Base-by-base conservation (phyloP, 148 eudicot species). In the Cornus controversa region DNA sequence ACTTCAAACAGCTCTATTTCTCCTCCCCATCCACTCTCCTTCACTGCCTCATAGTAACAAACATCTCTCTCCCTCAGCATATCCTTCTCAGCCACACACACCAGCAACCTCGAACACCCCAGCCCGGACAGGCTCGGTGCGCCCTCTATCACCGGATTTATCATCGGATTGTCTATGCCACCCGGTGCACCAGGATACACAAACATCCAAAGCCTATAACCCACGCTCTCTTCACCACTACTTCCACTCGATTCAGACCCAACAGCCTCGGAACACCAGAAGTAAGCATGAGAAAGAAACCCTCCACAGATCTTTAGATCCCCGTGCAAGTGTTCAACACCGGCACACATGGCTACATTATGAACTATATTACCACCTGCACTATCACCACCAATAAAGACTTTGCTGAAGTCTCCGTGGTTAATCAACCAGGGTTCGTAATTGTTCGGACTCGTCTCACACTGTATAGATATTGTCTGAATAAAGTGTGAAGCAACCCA, bases 331-430 rank as follows among this genome's bases (percentile, higher is more conserved):
- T 63, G 34, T 6, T 87, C 75, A 5, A 5, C 26, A 5, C 85
- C 84, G 4, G 84, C 87, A 42, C 82, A 70, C 34, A 89, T 75
- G 25, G 84, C 84, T 29, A 92, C 45, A 83, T 90, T 86, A 64
- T 90, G 92, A 11, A 81, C 90, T 11, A 92, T 89, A 27, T 89
- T 92, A 7, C 83, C 94, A 4, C 92, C 90, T 0, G 92, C 75
- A 57, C 92, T 92, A 10, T 89, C 92, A 0, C 97, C 93, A 0
- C 83, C 92, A 6, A 90, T 11, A 69, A 77, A 88, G 3, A 90
- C 54, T 1, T 75, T 77, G 0, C 37, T 58, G 11, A 90, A 82
- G 42, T 85, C 87, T 3, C 81, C 93, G 20, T 82, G 63, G 25
- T 34, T 60, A 0, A 14, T 57, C 37, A 88, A 34, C 93, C 96